phyloP scores from a whole-genome alignment of 2,329 filamentous ascomycete species.

The Huntiella omanensis region DNA sequence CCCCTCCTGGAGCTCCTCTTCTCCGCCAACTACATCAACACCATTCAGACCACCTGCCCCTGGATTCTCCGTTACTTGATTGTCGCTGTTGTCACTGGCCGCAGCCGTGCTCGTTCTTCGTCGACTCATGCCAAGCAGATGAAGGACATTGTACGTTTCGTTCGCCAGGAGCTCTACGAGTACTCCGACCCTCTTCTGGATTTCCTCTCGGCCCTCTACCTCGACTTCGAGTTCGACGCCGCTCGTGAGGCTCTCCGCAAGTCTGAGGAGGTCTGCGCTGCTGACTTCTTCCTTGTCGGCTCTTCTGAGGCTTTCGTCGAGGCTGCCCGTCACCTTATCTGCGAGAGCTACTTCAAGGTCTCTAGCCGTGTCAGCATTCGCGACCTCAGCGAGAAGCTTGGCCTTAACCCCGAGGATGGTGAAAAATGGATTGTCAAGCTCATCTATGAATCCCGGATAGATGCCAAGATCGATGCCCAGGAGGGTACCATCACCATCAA shows the following conservation, averaged over 20 bases:
- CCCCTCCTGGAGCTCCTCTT: constrained; percentile 91
- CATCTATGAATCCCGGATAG: constrained; percentile 89
- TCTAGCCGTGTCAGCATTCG: constrained; percentile 97
- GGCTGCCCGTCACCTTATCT: constrained; percentile 86
- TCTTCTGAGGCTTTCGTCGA: constrained; percentile 82
- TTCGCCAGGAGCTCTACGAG: constrained; percentile 94
- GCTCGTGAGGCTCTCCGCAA: constrained; percentile 71
- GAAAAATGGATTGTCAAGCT: constrained; percentile 99
- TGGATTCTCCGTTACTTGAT: constrained; percentile 92
- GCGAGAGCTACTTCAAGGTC: constrained; percentile 99
- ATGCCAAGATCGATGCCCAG: constrained; percentile 99
- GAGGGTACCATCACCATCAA: constrained; percentile 99
- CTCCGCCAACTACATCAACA: constrained; percentile 95
- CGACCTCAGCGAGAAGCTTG: constrained; percentile 81
- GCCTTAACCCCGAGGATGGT: constrained; percentile 80
- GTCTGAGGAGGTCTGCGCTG: constrained; percentile 77
- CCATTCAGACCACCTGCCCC: constrained; percentile 91
- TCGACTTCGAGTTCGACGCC: constrained; percentile 78
- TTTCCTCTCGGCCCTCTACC: constrained; percentile 89
- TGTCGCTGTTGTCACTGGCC: constrained; percentile 87
- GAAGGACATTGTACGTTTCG: constrained; percentile 89
- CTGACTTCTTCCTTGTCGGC: constrained; percentile 86
- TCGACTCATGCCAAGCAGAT: constrained; percentile 91
- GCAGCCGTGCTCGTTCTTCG: constrained; percentile 61
- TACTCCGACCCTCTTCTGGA: constrained; percentile 91